Evolutionary conservation across 495 filamentous ascomycete genomes (phyloP), one percentile per base, ranked within the genome.

Genomic region (Oleoguttula mirabilis): DNA sequence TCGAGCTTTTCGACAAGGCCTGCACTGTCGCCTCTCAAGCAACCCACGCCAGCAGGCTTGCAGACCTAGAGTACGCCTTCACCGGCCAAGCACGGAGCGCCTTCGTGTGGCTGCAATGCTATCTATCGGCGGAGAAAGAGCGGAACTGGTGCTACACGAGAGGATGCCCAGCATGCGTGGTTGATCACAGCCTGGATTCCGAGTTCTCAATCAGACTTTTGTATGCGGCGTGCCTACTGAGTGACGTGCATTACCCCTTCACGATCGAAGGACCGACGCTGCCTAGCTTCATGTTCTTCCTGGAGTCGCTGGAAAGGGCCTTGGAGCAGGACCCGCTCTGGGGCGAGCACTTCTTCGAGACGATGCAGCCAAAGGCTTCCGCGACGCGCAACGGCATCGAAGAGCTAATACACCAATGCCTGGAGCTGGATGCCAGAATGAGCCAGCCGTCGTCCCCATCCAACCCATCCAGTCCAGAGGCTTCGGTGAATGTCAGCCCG

Each of bases 91-190:
- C 73, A 10, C 68, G 74, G 21, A 68, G 69, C 40, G 71, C 74
- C 4, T 77, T 71, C 57, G 57, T 74, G 40, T 79, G 73, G 71
- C 60, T 79, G 33, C 68, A 75, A 48, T 76, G 71, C 60, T 73
- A 76, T 38, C 53, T 77, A 7, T 39, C 39, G 1, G 21, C 36
- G n/a, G 65, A 50, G 20, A 71, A 74, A 42, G 73, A 75, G 45
- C 66, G 69, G 43, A 68, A 76, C 44, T 79, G 72, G 71, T 74
- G 71, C 48, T 55, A 66, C 47, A 71, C 69, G 0, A 55, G 64
- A 34, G 71, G 73, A 12, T 79, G 75, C 56, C 72, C 74, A 16
- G 64, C 67, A 16, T 79, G 75, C 52, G 63, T 73, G 36, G 69
- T 72, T 3, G 59, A 64, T 25, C 64, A 75, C 41, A 65, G 69